A percentile compares a stretch with the other conserved stretches of the same genome.
Evolutionary conservation across 2,329 filamentous ascomycete genomes (phyloP).

Genomic region (Pseudogymnoascus sp.): DNA sequence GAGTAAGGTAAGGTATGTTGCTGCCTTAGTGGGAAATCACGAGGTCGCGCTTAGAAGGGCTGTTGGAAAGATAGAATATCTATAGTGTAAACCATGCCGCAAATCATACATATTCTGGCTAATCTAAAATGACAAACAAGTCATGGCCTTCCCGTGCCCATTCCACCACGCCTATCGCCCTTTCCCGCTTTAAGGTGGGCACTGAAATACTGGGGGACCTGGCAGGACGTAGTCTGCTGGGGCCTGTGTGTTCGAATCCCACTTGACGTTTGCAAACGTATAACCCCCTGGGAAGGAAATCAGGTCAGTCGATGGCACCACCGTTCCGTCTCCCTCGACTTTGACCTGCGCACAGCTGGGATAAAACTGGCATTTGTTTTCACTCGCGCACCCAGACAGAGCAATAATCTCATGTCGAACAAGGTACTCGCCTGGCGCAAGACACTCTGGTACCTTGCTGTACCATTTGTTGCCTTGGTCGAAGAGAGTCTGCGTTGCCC

Average conservation of each 20-base stretch:
- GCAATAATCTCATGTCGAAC: slow-evolving; percentile 14
- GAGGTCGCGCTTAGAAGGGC: not conserved
- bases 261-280: not conserved
- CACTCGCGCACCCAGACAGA: not conserved
- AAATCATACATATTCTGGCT: not conserved
- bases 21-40: not conserved
- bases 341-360: slow-evolving; percentile 12
- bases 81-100: not conserved
- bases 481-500: slow-evolving; percentile 12
- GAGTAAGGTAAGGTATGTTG: not conserved
- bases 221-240: not conserved
- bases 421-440: slow-evolving; percentile 14
- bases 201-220: not conserved
- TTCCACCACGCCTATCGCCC: not conserved
- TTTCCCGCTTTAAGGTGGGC: not conserved
- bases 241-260: not conserved
- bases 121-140: not conserved
- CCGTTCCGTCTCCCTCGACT: slow-evolving; percentile 6
- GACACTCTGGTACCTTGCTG: slow-evolving; percentile 10
- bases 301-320: not conserved
- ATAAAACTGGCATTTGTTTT: slow-evolving; percentile 13
- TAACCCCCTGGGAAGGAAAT: slow-evolving; percentile 12
- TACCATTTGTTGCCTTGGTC: slow-evolving; percentile 10
- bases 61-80: not conserved
- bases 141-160: not conserved